Conservation (phyloP, 768 basidiomycete genomes). For the Lactarius pseudohatsudake region DNA sequence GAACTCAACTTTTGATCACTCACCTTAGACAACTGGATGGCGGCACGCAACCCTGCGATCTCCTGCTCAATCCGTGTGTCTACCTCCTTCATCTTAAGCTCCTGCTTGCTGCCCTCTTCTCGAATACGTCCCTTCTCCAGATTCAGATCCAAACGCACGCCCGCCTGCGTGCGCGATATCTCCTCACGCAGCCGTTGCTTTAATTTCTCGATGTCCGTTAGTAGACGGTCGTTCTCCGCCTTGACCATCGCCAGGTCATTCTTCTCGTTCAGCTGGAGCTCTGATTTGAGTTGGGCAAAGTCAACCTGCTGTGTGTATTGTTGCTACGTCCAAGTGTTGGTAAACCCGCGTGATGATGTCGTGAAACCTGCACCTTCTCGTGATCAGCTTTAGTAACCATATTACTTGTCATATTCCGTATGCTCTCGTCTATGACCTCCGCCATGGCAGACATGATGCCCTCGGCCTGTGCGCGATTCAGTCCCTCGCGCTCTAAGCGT, state of each 20-base stretch:
- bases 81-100: conserved; percentile 96
- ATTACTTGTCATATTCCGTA: conserved; percentile 91
- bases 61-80: conserved; percentile 97
- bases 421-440: conserved; percentile 95
- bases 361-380: conserved; percentile 69
- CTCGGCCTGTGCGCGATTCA: conserved; percentile 90
- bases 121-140: conserved; percentile 95
- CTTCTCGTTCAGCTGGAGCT: conserved; percentile 94
- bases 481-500: conserved; percentile 82
- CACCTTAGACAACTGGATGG: conserved; percentile 85
- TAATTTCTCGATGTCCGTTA: conserved; percentile 88
- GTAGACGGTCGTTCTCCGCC: conserved; percentile 92
- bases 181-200: conserved; percentile 93
- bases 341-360: not conserved
- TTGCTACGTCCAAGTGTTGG: conserved; percentile 47
- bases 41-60: conserved; percentile 80
- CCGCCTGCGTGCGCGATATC: conserved; percentile 87
- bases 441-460: conserved; percentile 97
- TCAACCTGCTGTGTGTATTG: conserved; percentile 96
- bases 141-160: conserved; percentile 92
- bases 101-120: conserved; percentile 88
- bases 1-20: conserved; percentile 24
- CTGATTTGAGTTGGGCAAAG: conserved; percentile 94
- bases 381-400: conserved; percentile 97
- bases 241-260: conserved; percentile 95